These are phyloP conservation scores for Picochlorum sp. DNA, from an alignment of 139 green algal genomes.

Conservation along the genomic window DNA sequence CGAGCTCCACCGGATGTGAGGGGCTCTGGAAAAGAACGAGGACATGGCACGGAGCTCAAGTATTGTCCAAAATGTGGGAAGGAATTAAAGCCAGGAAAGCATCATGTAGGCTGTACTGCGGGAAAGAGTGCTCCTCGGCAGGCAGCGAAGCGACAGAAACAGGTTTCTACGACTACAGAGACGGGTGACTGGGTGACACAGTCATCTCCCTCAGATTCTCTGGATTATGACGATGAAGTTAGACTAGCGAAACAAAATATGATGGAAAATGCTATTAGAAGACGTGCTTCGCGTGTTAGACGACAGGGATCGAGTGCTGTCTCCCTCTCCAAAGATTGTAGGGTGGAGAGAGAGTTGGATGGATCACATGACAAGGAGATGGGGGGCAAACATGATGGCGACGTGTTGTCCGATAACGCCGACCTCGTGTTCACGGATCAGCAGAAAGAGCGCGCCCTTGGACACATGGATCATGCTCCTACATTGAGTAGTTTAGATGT, in stretches of 20 bases:
- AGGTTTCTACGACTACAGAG: slow-evolving; percentile 26
- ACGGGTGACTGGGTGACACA: slow-evolving; percentile 3
- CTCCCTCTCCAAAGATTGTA: not conserved
- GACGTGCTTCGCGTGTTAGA: not conserved
- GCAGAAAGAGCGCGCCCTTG: too few species aligned
- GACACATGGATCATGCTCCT: slow-evolving; percentile 1
- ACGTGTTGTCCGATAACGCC: not conserved
- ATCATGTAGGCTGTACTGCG: slow-evolving; percentile 73
- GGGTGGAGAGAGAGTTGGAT: not conserved
- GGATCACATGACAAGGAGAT: not conserved
- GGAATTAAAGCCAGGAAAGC: slow-evolving; percentile 68
- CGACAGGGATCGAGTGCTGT: not conserved
- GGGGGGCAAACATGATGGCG: too few species aligned
- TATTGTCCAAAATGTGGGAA: slow-evolving; percentile 74
- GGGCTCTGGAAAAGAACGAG: slow-evolving; percentile 71
- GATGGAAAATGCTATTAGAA: slow-evolving; percentile 1
- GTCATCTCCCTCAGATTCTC: slow-evolving; percentile 14
- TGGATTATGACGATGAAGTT: slow-evolving; percentile 10
- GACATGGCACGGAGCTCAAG: slow-evolving; percentile 71
- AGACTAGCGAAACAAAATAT: not conserved
- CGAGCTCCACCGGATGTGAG: slow-evolving; percentile 66
- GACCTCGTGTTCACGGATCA: slow-evolving; percentile 9
- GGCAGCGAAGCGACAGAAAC: slow-evolving; percentile 26
- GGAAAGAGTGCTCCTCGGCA: slow-evolving; percentile 34
- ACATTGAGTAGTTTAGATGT: slow-evolving; percentile 3